Percentiles rank a stretch among this genome's conserved stretches.
Evolutionary conservation across 192 early-diverging fungal species (phyloP).

Genomic region (Chytriomyces hyalinus): DNA sequence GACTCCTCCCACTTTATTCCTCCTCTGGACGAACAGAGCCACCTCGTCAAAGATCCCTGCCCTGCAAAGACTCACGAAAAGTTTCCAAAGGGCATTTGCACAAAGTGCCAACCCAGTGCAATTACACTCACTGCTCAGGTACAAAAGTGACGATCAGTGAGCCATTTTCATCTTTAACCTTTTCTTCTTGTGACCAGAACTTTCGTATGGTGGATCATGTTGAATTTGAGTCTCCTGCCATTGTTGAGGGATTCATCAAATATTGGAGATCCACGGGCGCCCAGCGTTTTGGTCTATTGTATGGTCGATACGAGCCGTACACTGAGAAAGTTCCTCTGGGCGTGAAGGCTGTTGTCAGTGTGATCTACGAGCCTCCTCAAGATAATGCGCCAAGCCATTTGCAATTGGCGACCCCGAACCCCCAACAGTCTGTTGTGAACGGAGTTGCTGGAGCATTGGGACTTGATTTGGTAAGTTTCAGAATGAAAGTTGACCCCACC

Average conservation of each 20-base stretch:
- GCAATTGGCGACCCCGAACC: constrained; percentile 57
- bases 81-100: constrained; percentile 95
- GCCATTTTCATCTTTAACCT: not conserved
- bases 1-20: constrained; percentile 57
- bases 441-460: constrained; percentile 48
- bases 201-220: constrained; percentile 98
- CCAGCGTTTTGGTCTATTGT: constrained; percentile 94
- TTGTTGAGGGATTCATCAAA: constrained; percentile 85
- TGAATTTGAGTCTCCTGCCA: constrained; percentile 79
- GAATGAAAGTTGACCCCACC: too few relatives aligned
- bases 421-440: constrained; percentile 40
- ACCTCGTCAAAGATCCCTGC: constrained; percentile 81
- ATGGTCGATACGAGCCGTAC: constrained; percentile 90
- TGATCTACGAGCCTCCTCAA: constrained; percentile 94
- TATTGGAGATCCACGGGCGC: constrained; percentile 86
- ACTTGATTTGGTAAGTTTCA: constrained; percentile 42
- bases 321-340: constrained; percentile 86
- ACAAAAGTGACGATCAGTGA: not conserved
- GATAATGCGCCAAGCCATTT: constrained; percentile 74
- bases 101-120: constrained; percentile 95
- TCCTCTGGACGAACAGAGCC: constrained; percentile 85
- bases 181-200: constrained; percentile 50
- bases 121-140: constrained; percentile 85
- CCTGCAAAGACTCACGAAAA: constrained; percentile 75
- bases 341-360: constrained; percentile 93